Percentiles rank a stretch among this genome's conserved stretches.
Conservation (phyloP, 106 monocot species). For the Phalaenopsis equestris region DNA sequence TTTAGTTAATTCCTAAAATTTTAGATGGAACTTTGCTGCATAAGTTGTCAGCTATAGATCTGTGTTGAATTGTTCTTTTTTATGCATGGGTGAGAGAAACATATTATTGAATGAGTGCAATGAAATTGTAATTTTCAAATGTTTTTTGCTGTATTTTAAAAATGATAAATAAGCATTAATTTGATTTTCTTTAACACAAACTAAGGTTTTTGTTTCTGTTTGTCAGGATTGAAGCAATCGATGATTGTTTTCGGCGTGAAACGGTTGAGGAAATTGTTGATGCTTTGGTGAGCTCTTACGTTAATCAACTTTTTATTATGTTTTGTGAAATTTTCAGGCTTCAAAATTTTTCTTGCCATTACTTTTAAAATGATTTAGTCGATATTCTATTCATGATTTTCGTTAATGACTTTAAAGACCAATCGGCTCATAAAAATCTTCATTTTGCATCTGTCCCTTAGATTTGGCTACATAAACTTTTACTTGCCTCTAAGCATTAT, state of each 20-base stretch:
- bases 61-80: background rate
- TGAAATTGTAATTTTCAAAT: background rate
- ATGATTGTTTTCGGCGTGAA: slow-evolving; percentile 83
- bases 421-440: background rate
- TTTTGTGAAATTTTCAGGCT: background rate
- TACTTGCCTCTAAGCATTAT: background rate
- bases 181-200: background rate
- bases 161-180: too few species aligned
- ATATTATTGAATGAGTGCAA: background rate
- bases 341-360: background rate
- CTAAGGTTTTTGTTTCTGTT: background rate
- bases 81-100: background rate
- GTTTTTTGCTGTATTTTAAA: background rate
- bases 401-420: background rate
- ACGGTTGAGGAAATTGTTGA: slow-evolving; percentile 94
- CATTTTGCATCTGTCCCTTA: background rate
- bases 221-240: slow-evolving; percentile 69
- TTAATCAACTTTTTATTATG: background rate
- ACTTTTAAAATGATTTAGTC: background rate
- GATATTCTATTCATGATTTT: background rate
- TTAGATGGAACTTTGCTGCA: background rate
- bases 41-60: background rate
- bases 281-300: slow-evolving; percentile 57
- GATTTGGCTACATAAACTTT: background rate
- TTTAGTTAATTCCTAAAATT: background rate